These are phyloP conservation scores for Hylodesmum podocarpum DNA, from an alignment of 306 rosid genomes.

Conservation along the genomic window DNA sequence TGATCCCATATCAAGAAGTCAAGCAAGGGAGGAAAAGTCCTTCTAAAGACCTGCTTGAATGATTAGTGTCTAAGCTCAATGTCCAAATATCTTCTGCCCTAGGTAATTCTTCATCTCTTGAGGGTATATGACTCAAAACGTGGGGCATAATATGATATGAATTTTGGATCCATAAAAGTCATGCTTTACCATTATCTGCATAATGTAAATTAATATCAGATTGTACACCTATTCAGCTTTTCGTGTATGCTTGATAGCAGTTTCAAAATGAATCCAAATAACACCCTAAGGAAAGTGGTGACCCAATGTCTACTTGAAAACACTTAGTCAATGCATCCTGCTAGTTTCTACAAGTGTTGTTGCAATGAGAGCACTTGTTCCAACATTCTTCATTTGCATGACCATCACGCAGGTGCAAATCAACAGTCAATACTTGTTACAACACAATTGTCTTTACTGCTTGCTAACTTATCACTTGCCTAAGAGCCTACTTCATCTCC, in stretches of 20 bases:
- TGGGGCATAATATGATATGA: not conserved
- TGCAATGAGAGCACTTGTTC: not conserved
- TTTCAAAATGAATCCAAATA: not conserved
- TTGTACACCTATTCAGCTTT: not conserved
- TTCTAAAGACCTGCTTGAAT: not conserved
- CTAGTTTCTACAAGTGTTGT: not conserved
- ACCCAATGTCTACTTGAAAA: not conserved
- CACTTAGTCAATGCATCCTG: not conserved
- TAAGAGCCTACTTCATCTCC: not conserved
- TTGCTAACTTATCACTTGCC: too few species aligned
- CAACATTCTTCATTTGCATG: not conserved
- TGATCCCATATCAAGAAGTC: not conserved
- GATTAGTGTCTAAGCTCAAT: not conserved
- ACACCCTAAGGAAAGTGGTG: not conserved
- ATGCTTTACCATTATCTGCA: not conserved
- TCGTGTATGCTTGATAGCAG: not conserved
- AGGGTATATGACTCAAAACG: not conserved
- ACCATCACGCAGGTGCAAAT: not conserved
- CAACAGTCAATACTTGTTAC: too few species aligned
- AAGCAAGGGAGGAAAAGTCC: not conserved
- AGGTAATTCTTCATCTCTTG: not conserved
- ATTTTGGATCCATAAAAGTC: not conserved
- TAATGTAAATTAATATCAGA: not conserved
- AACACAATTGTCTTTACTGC: not conserved
- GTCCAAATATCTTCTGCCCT: not conserved